phyloP scores from a whole-genome alignment of 768 basidiomycete genomes.

The Grammothele lineata region DNA sequence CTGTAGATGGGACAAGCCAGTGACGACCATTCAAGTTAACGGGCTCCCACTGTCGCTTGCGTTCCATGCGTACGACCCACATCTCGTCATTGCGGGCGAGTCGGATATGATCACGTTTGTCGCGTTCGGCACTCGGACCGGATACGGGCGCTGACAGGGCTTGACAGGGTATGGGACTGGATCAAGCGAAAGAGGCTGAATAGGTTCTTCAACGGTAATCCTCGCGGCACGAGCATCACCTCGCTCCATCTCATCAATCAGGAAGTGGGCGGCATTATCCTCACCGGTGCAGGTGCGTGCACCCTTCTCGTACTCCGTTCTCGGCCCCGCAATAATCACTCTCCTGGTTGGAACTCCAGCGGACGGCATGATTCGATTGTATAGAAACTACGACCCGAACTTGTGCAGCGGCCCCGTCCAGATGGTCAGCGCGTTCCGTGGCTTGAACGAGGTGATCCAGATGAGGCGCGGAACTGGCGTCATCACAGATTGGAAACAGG shows the following conservation, averaged over 20 bases:
- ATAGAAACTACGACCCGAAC: conserved; percentile 83
- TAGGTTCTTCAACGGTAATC: conserved; percentile 87
- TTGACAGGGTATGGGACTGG: conserved; percentile 90
- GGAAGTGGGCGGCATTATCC: conserved; percentile 85
- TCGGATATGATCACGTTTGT: conserved; percentile 78
- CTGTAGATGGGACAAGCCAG: conserved; percentile 68
- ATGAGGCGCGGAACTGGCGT: conserved; percentile 78
- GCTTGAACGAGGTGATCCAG: conserved; percentile 71
- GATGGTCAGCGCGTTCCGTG: conserved; percentile 93
- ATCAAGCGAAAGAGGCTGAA: conserved; percentile 70
- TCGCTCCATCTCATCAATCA: conserved; percentile 92
- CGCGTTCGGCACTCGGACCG: neutral
- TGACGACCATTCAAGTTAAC: conserved; percentile 56
- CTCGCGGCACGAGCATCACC: conserved; percentile 77
- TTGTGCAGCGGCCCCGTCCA: conserved; percentile 71
- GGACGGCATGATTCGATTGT: conserved; percentile 89
- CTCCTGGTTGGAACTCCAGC: conserved; percentile 41
- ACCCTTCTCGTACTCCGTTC: no score
- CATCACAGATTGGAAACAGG: conserved; percentile 92
- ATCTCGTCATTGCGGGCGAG: conserved; percentile 83
- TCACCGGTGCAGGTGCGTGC: conserved; percentile 73
- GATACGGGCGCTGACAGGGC: conserved; percentile 13
- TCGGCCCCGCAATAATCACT: neutral
- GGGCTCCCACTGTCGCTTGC: conserved; percentile 71
- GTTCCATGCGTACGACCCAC: conserved; percentile 91